Evolutionary conservation across 2,329 filamentous ascomycete genomes (phyloP), one percentile per base, ranked within the genome.

Genomic region (Fragosphaeria purpurea): DNA sequence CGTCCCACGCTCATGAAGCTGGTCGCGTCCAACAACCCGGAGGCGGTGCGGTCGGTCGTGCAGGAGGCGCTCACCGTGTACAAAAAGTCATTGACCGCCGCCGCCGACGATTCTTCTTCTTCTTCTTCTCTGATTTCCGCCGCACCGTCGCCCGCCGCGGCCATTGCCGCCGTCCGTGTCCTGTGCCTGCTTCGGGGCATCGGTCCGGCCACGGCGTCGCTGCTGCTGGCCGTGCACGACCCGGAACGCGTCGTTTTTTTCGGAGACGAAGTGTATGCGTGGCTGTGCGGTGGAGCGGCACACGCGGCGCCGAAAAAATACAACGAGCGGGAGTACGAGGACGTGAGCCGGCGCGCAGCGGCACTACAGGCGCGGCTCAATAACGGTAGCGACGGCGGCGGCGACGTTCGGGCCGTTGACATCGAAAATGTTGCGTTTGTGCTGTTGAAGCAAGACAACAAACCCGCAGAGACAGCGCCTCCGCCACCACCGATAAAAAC

Each of bases 211-310:
- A 91, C 86, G 1, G 86, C 85, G 0, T 87, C 85, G 1, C 75
- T 93, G 35, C 67, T 91, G 1, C 73, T 93, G 3, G 77, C 82
- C 5, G 77, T 85, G 5, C 76, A 81, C 56, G 74, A 81, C 53
- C 75, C 82, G 0, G 64, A 70, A 0, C 65, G 67, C 10, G 72
- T 82, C 46, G 75, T 86, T 2, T 91, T 91, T 71, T 91, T 91
- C 66, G 85, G 82, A 3, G 88, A 94, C 60, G 87, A 93, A 65
- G 74, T 83, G 4, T 91, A 82, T 61, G 76, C 82, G 56, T 91
- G 85, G 85, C 66, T 85, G 6, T 78, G 78, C 59, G 78, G 76
- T 61, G 63, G 65, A n/a, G 72, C 73, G 0, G 66, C 69, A 41
- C 73, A 69, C 49, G 65, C 60, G 5, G n/a, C 37, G 0, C 65